phyloP scores from a whole-genome alignment of 2,329 filamentous ascomycete genomes.

The Cordyceps farinosa region DNA sequence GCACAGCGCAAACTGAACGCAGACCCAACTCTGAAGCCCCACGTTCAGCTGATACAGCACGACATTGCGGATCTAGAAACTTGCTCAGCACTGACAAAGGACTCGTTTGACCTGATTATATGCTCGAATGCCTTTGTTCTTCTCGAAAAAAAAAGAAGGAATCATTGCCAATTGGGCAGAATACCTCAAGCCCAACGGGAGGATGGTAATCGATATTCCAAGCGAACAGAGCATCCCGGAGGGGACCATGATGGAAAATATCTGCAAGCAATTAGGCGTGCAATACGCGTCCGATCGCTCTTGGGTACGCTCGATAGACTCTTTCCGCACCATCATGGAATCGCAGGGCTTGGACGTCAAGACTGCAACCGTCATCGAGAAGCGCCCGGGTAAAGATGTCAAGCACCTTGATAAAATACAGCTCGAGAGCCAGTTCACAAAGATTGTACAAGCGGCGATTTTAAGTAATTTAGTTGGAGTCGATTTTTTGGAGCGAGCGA shows the following conservation, averaged over 20 bases:
- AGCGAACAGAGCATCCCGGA: conserved; percentile 30
- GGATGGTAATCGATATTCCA: conserved; percentile 31
- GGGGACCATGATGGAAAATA: conserved; percentile 27
- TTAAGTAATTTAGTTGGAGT: not conserved
- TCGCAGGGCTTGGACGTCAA: conserved; percentile 28
- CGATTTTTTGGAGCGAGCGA: conserved; percentile 25
- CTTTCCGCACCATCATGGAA: conserved; percentile 28
- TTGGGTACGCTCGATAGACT: not conserved
- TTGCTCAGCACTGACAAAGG: conserved; percentile 22
- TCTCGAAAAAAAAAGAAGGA: not conserved
- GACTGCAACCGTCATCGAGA: conserved; percentile 26
- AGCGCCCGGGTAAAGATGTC: conserved; percentile 24
- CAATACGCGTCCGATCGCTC: conserved; percentile 21
- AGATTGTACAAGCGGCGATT: not conserved
- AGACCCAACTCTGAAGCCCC: conserved; percentile 19
- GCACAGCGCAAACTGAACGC: conserved; percentile 25
- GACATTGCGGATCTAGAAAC: conserved; percentile 28
- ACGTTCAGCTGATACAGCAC: conserved; percentile 27
- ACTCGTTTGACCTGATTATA: conserved; percentile 23
- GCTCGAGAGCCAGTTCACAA: not conserved
- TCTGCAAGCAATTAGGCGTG: conserved; percentile 24
- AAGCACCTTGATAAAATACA: conserved; percentile 20
- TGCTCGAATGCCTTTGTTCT: not conserved
- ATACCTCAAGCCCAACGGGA: conserved; percentile 28
- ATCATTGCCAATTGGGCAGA: conserved; percentile 28